phyloP scores from a whole-genome alignment of 371 early-diverging fungal genomes.

The Mucor mucedo region DNA sequence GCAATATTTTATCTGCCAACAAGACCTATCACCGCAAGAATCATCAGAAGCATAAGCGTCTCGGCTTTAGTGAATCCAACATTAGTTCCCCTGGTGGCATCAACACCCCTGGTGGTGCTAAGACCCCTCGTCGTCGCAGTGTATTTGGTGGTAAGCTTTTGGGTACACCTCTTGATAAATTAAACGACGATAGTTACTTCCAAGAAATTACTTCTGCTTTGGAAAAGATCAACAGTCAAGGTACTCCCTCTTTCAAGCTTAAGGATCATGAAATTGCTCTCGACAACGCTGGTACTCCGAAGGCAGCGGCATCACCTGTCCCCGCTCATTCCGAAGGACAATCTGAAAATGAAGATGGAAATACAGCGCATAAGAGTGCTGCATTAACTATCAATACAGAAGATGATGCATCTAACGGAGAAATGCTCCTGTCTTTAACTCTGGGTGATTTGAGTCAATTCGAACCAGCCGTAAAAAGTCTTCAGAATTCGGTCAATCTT shows the following conservation, averaged over 20 bases:
- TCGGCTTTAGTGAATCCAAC: slow-evolving; percentile 57
- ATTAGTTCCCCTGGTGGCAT: slow-evolving; percentile 54
- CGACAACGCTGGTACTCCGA: slow-evolving; percentile 2
- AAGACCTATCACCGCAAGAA: slow-evolving; percentile 39
- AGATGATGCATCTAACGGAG: slow-evolving; percentile 5
- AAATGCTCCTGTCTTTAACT: slow-evolving; percentile 62
- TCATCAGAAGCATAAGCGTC: slow-evolving; percentile 42
- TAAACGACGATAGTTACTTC: slow-evolving; percentile 50
- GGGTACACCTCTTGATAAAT: slow-evolving; percentile 41
- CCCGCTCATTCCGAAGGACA: not conserved
- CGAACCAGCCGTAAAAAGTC: slow-evolving; percentile 64
- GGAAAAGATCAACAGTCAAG: slow-evolving; percentile 29
- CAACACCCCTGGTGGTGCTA: slow-evolving; percentile 45
- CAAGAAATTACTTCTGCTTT: slow-evolving; percentile 44
- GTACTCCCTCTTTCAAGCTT: slow-evolving; percentile 49
- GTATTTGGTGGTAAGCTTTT: slow-evolving; percentile 48
- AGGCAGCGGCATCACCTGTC: slow-evolving; percentile 10
- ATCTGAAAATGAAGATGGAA: not conserved
- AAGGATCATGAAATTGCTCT: slow-evolving; percentile 53
- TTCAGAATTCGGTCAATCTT: slow-evolving; percentile 72
- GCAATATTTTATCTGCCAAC: slow-evolving; percentile 63
- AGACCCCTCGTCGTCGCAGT: slow-evolving; percentile 54
- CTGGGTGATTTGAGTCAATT: slow-evolving; percentile 71
- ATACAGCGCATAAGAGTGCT: not conserved
- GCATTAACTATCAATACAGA: slow-evolving; percentile 2